Evolutionary conservation across 768 basidiomycete genomes (phyloP).

Genomic region (Mycena alexandri): DNA sequence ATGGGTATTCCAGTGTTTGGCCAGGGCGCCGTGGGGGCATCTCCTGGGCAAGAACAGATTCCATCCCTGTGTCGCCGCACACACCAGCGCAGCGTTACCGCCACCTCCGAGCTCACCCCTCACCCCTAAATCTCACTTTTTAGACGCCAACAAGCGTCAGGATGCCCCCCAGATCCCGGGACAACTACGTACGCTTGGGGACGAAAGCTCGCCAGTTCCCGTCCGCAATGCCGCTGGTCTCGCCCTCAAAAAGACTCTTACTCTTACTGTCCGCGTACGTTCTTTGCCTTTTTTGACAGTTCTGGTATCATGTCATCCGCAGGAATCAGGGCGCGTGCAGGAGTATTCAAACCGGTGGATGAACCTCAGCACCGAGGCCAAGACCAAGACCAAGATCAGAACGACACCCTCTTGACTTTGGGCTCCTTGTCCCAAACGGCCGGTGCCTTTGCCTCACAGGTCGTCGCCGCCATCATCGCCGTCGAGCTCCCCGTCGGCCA

Average conservation of each 20-base stretch:
- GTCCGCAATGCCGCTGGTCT: conserved; percentile 96
- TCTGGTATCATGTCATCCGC: conserved; percentile 37
- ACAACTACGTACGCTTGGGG: too few relatives aligned
- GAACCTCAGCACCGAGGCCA: conserved; percentile 73
- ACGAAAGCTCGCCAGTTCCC: conserved; percentile 76
- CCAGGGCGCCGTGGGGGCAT: too few relatives aligned
- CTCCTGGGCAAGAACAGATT: too few relatives aligned
- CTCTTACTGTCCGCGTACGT: conserved; percentile 89
- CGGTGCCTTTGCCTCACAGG: conserved; percentile 91
- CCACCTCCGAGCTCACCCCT: too few relatives aligned
- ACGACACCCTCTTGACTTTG: conserved; percentile 86
- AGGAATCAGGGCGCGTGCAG: conserved; percentile 83
- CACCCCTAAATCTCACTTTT: too few relatives aligned
- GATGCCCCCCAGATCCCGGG: too few relatives aligned
- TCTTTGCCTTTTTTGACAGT: conserved; percentile 40
- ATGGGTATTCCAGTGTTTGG: too few relatives aligned
- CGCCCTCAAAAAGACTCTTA: conserved; percentile 96
- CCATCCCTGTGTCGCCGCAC: too few relatives aligned
- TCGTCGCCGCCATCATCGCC: conserved; percentile 93
- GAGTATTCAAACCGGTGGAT: conserved; percentile 88
- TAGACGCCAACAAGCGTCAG: too few relatives aligned
- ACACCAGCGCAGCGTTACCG: too few relatives aligned
- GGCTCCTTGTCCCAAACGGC: conserved; percentile 78
- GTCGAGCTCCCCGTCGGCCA: conserved; percentile 90
- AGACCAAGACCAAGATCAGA: conserved; percentile 90